phyloP scores from a whole-genome alignment of 768 basidiomycete genomes.

The Xerocomellus amylosporus region DNA sequence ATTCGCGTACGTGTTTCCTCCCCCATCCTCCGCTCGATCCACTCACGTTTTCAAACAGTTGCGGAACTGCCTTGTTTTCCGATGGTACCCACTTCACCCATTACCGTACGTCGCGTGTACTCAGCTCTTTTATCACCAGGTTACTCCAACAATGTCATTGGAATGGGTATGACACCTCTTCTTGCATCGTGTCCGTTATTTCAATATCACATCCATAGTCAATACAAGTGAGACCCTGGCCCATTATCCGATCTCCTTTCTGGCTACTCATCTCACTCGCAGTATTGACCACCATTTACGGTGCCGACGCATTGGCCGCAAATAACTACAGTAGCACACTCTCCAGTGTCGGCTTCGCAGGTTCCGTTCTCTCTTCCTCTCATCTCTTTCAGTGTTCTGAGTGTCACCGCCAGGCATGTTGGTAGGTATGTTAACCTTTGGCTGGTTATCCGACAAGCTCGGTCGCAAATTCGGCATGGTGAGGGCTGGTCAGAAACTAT shows the following conservation, averaged over 20 bases:
- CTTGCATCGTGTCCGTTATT: background rate
- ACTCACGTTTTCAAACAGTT: constrained; percentile 40
- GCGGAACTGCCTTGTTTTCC: constrained; percentile 85
- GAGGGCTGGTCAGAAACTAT: constrained; percentile 9
- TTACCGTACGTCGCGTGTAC: background rate
- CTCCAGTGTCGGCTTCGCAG: constrained; percentile 74
- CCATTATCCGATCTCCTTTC: background rate
- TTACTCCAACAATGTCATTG: constrained; percentile 80
- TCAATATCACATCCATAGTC: constrained; percentile 40
- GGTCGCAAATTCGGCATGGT: constrained; percentile 91
- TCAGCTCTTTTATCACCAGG: constrained; percentile 40
- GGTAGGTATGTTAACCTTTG: constrained; percentile 81
- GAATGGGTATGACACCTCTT: constrained; percentile 52
- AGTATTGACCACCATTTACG: constrained; percentile 76
- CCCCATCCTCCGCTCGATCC: background rate
- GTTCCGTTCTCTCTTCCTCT: constrained; percentile 71
- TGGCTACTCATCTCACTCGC: constrained; percentile 4
- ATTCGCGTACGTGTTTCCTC: constrained; percentile 61
- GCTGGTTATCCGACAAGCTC: constrained; percentile 81
- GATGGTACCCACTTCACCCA: constrained; percentile 50
- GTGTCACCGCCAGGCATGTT: constrained; percentile 74
- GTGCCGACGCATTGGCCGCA: constrained; percentile 44
- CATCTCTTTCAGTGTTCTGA: constrained; percentile 56
- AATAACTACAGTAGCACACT: constrained; percentile 64
- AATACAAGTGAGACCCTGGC: constrained; percentile 53